Conservation (phyloP, 495 filamentous ascomycete species). For the Penicillium pancosmium region DNA sequence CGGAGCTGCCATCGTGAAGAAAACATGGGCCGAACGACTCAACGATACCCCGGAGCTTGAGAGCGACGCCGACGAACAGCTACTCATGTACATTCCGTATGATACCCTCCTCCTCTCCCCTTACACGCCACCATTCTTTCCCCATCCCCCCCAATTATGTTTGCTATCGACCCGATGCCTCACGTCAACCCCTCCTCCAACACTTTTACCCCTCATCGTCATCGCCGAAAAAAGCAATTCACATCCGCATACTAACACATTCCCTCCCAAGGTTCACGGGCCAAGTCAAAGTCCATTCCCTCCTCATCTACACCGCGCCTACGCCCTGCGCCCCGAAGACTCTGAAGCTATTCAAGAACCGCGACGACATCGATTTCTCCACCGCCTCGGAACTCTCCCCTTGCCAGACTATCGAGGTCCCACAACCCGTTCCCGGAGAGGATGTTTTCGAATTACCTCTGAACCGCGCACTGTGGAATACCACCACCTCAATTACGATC, state of each 20-base stretch:
- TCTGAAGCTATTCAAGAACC: conserved; percentile 82
- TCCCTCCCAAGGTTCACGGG: conserved; percentile 76
- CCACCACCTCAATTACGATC: conserved; percentile 71
- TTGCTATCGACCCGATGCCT: not conserved
- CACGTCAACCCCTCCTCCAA: not conserved
- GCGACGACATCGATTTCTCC: conserved; percentile 81
- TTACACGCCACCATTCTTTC: conserved; percentile 9
- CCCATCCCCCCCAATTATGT: not conserved
- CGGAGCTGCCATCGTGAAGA: conserved; percentile 77
- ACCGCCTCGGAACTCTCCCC: conserved; percentile 67
- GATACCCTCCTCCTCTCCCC: conserved; percentile 40
- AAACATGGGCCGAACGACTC: conserved; percentile 85
- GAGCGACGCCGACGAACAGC: conserved; percentile 88
- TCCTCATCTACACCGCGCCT: conserved; percentile 77
- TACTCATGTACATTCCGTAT: conserved; percentile 91
- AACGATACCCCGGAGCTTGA: conserved; percentile 69
- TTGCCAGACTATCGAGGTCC: conserved; percentile 77
- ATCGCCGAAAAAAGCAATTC: conserved; percentile 18
- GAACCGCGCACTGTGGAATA: conserved; percentile 85
- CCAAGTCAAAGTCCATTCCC: conserved; percentile 86
- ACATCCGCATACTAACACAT: not conserved
- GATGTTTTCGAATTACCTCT: conserved; percentile 85
- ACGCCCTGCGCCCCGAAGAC: conserved; percentile 75
- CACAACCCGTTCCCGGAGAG: conserved; percentile 61
- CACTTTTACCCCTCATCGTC: conserved; percentile 26